phyloP scores from a whole-genome alignment of 495 filamentous ascomycete species.

The Penicillium taxi region DNA sequence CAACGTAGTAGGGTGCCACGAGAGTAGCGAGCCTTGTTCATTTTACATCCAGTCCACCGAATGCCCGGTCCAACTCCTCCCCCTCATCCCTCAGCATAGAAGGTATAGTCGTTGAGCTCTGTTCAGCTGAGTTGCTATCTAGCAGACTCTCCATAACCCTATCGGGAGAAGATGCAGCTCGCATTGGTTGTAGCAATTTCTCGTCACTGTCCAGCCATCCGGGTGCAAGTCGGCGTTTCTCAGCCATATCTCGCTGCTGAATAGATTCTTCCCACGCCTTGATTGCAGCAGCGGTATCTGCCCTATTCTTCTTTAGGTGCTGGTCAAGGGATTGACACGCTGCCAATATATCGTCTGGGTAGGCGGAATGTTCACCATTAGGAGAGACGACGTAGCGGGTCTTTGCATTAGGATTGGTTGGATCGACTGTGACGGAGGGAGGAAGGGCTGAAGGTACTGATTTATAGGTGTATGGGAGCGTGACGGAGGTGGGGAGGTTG shows the following conservation, averaged over 20 bases:
- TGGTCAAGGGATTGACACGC: slow-evolving; percentile 68
- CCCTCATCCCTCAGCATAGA: slow-evolving; percentile 54
- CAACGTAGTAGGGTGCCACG: too few relatives aligned
- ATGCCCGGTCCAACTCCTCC: slow-evolving; percentile 80
- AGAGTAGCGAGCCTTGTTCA: too few relatives aligned
- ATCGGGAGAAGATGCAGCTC: slow-evolving; percentile 9
- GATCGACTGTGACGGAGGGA: slow-evolving; percentile 57
- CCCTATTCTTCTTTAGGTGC: slow-evolving; percentile 59
- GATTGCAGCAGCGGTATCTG: slow-evolving; percentile 57
- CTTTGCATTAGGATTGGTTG: slow-evolving; percentile 33
- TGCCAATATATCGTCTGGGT: slow-evolving; percentile 72
- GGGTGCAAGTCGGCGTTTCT: slow-evolving; percentile 85
- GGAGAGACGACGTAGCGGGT: slow-evolving; percentile 66
- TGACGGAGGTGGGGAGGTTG: slow-evolving; percentile 79
- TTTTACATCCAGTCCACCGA: slow-evolving; percentile 59
- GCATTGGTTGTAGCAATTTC: slow-evolving; percentile 65
- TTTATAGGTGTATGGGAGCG: slow-evolving; percentile 93
- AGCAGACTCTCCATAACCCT: slow-evolving; percentile 37
- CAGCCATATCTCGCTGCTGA: slow-evolving; percentile 69
- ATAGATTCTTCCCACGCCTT: slow-evolving; percentile 63
- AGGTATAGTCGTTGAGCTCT: slow-evolving; percentile 30
- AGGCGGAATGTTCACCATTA: slow-evolving; percentile 64
- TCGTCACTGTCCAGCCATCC: slow-evolving; percentile 91
- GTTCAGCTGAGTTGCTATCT: slow-evolving; percentile 37
- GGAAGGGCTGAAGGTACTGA: slow-evolving; percentile 78